These are phyloP conservation scores for Aureobasidium uvarum DNA, from an alignment of 2,329 filamentous ascomycete species.

Conservation along the genomic window DNA sequence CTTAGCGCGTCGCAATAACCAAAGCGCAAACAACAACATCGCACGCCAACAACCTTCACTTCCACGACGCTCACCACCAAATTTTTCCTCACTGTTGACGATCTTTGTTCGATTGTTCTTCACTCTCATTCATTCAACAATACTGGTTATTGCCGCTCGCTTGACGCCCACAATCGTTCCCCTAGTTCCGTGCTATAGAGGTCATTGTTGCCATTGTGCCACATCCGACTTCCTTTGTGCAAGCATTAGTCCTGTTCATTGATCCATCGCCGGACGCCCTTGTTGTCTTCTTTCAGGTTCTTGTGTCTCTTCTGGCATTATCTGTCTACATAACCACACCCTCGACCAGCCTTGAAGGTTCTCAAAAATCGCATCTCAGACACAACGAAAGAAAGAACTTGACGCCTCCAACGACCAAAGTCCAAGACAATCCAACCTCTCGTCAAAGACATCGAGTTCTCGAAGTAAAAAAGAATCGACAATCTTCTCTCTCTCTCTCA, in stretches of 20 bases:
- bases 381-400: slow-evolving; percentile 13
- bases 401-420: neutral
- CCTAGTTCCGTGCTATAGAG: neutral
- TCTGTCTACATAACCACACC: slow-evolving; percentile 9
- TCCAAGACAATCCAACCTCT: neutral
- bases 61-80: neutral
- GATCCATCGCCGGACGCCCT: slow-evolving; percentile 1
- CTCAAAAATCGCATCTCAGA: slow-evolving; percentile 24
- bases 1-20: slow-evolving; percentile 8
- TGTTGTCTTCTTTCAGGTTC: slow-evolving; percentile 14
- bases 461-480: neutral
- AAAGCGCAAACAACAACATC: slow-evolving; percentile 22
- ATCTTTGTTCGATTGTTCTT: slow-evolving; percentile 9
- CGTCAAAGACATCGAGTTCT: slow-evolving; percentile 20
- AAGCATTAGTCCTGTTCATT: slow-evolving; percentile 3
- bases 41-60: slow-evolving; percentile 16
- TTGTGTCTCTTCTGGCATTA: slow-evolving; percentile 1
- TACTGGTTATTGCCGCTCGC: slow-evolving; percentile 20
- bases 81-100: neutral
- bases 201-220: slow-evolving; percentile 23
- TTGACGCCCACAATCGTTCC: slow-evolving; percentile 18
- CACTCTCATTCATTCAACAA: slow-evolving; percentile 15
- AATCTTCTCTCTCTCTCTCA: neutral
- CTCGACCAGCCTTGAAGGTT: slow-evolving; percentile 19
- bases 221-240: slow-evolving; percentile 17